Evolutionary conservation across 225 moss, liverwort and hornwort genomes (phyloP), one percentile per base, ranked within the genome.

Genomic region (Straminergon stramineum): DNA sequence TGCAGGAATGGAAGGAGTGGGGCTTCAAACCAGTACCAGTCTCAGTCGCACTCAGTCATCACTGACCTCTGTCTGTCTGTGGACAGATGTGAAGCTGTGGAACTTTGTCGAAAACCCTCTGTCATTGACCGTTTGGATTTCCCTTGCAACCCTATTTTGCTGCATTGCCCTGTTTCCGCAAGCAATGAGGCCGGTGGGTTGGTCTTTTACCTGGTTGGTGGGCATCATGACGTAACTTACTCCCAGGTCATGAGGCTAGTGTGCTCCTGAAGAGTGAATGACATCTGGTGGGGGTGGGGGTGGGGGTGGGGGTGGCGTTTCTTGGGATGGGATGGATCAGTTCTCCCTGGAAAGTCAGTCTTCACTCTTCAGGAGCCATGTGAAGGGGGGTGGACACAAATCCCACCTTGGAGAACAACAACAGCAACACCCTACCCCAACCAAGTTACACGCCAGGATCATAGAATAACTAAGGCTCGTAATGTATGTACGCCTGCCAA

Each of bases 231-330:
- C 66, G 5, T n/a, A n/a, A n/a, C n/a, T n/a, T n/a, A n/a, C n/a
- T n/a, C 11, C 79, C 61, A 41, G 87, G 89, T 89, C 87, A 87
- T 81, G 87, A 90, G 89, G 87, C 71, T 39, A 51, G 84, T 84
- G 81, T 87, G 87, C 79, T 65, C 89, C 84, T 79, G 57, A 79
- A 73, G 39, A 52, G 45, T 68, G 79, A 48, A 62, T 68, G 79
- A 48, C 64, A 64, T 28, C 89, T 89, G 84, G 73, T 48, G n/a
- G 87, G 79, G 89, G 34, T 7, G 48, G 48, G 48, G 48, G 9
- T 48, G 48, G 48, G 48, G 48, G 9, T 48, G 17, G 87, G 79
- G 89, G 39, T 57, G 71, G 35, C 70, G 89, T 84, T 84, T 84
- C 84, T 32, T 48, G 27, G 30, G 76, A 58, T 48, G 27, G 30